Evolutionary conservation across 2,329 filamentous ascomycete genomes (phyloP).

Genomic region (Aspergillus cejpii): DNA sequence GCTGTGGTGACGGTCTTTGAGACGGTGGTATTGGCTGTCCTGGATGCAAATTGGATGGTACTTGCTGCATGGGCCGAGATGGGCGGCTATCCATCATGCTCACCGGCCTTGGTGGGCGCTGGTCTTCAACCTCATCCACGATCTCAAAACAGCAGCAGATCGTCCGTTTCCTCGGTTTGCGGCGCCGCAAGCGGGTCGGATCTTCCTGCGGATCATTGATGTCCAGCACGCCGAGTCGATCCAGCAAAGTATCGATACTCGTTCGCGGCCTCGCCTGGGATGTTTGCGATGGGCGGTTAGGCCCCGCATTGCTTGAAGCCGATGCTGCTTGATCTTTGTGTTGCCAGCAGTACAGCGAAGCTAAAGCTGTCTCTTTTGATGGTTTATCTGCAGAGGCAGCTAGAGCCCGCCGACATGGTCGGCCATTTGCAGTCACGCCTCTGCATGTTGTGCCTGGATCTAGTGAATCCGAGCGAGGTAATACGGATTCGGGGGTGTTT

Average conservation of each 20-base stretch:
- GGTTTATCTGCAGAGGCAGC: conserved; percentile 39
- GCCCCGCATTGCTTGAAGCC: conserved; percentile 24
- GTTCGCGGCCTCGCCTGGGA: conserved; percentile 57
- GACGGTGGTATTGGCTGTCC: background rate
- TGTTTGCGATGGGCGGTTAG: conserved; percentile 24
- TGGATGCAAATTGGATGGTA: conserved; percentile 2
- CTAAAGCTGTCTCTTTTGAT: conserved; percentile 23
- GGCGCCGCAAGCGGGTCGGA: conserved; percentile 6
- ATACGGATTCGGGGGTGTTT: conserved; percentile 71
- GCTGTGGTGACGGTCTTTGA: conserved; percentile 1
- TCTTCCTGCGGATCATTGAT: conserved; percentile 41
- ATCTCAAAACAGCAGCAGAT: conserved; percentile 34
- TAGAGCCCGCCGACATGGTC: conserved; percentile 71
- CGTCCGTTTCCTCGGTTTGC: conserved; percentile 14
- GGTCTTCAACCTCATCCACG: conserved; percentile 23
- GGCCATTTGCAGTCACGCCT: conserved; percentile 76
- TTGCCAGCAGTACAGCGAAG: conserved; percentile 76
- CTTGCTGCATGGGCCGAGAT: conserved; percentile 10
- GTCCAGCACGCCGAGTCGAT: conserved; percentile 68
- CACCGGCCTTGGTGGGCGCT: conserved; percentile 19
- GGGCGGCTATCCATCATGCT: conserved; percentile 11
- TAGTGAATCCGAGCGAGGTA: conserved; percentile 76
- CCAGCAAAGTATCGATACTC: conserved; percentile 81
- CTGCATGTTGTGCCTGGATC: conserved; percentile 78
- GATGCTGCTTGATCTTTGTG: conserved; percentile 74